These are phyloP conservation scores for Globisporangium cederbergense DNA, from an alignment of 352 stramenopile genomes.

Conservation along the genomic window DNA sequence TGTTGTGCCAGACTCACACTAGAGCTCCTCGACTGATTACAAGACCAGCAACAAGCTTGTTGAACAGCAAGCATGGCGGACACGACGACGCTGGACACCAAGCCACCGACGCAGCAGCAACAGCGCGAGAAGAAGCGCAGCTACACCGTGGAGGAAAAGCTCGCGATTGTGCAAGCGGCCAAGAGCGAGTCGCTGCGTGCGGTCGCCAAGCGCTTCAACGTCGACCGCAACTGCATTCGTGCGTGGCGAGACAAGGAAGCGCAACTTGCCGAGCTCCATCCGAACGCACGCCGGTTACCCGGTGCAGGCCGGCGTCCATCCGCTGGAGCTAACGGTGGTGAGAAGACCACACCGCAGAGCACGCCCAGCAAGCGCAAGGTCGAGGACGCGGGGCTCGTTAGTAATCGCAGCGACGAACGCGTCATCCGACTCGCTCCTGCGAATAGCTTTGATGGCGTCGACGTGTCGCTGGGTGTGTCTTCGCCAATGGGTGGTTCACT, in stretches of 20 bases:
- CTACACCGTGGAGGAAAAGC: conserved; percentile 74
- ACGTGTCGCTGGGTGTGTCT: background rate
- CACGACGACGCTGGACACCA: background rate
- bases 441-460: background rate
- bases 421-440: background rate
- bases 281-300: conserved; percentile 52
- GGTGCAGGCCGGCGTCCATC: conserved; percentile 44
- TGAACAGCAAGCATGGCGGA: conserved; percentile 3
- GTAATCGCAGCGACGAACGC: conserved; percentile 2
- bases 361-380: conserved; percentile 20
- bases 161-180: conserved; percentile 52
- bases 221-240: conserved; percentile 73
- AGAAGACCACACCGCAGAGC: background rate
- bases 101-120: background rate
- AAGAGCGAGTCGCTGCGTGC: conserved; percentile 53
- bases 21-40: background rate
- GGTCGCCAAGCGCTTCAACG: conserved; percentile 58
- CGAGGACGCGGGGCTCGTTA: background rate
- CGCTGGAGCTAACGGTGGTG: background rate
- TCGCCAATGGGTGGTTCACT: background rate
- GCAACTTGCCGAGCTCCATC: conserved; percentile 49
- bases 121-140: conserved; percentile 58
- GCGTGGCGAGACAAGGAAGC: conserved; percentile 62
- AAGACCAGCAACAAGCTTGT: background rate
- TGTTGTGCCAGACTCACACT: background rate